phyloP scores from a whole-genome alignment of 768 basidiomycete species.

The Neoboletus magnificus region DNA sequence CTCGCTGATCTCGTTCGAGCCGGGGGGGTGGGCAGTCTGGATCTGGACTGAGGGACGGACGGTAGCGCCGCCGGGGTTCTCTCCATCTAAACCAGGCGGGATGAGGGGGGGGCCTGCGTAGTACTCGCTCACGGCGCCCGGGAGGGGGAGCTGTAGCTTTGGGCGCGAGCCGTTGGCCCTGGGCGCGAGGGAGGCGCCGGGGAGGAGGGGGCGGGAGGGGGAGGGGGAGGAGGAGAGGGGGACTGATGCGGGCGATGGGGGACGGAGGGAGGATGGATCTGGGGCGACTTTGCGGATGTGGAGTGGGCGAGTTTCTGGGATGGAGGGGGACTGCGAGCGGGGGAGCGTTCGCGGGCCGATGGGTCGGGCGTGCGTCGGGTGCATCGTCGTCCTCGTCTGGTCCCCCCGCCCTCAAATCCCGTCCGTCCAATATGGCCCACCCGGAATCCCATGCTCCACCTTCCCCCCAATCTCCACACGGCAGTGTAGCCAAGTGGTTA shows the following conservation, averaged over 20 bases:
- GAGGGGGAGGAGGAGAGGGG: conserved; percentile 29
- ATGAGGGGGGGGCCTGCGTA: conserved; percentile 32
- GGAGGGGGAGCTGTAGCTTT: conserved; percentile 36
- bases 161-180: conserved; percentile 23
- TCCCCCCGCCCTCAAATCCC: conserved; percentile 2
- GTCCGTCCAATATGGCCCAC: conserved; percentile 1
- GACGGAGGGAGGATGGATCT: conserved; percentile 27
- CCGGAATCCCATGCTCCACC: background rate
- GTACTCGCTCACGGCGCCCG: conserved; percentile 28
- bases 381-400: conserved; percentile 24
- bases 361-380: conserved; percentile 37
- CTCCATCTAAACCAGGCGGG: conserved; percentile 33
- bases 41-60: conserved; percentile 39
- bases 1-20: conserved; percentile 26
- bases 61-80: conserved; percentile 40
- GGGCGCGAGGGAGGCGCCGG: conserved; percentile 22
- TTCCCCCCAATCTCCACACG: background rate
- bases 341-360: conserved; percentile 48
- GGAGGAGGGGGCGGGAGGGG: conserved; percentile 32
- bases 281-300: conserved; percentile 37
- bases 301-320: conserved; percentile 39
- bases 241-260: conserved; percentile 29
- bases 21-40: conserved; percentile 32
- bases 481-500: conserved; percentile 61
- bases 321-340: conserved; percentile 43